Percentiles rank a stretch among this genome's conserved stretches.
Conservation (phyloP, 2,329 filamentous ascomycete species). For the Madurella mycetomatis region DNA sequence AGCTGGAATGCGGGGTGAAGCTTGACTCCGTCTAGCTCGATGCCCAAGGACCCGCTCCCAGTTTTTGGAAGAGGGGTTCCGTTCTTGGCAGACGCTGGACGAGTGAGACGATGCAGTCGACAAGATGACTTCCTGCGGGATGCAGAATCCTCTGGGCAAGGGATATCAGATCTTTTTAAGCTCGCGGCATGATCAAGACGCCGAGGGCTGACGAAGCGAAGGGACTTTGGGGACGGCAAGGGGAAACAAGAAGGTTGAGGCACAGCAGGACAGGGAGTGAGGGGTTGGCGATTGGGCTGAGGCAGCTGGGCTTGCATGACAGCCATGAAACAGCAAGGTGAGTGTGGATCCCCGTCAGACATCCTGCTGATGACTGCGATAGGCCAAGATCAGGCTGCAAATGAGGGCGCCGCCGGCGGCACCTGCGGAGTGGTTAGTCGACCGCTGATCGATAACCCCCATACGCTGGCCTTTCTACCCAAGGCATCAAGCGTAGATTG, state of each 20-base stretch:
- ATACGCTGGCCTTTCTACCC: background rate
- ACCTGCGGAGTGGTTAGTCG: no score
- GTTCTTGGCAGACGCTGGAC: background rate
- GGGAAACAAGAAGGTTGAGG: slow-evolving; percentile 3
- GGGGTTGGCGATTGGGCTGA: slow-evolving; percentile 10
- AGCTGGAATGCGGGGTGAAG: slow-evolving; percentile 8
- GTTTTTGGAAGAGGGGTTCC: background rate
- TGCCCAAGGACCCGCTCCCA: background rate
- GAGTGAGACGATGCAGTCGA: background rate
- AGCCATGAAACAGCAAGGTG: slow-evolving; percentile 5
- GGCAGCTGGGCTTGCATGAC: slow-evolving; percentile 9
- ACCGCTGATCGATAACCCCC: no score
- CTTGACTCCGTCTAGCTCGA: background rate
- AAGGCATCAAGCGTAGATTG: background rate
- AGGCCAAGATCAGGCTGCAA: background rate
- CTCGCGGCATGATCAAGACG: background rate
- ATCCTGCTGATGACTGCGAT: slow-evolving; percentile 7
- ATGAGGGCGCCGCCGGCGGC: background rate
- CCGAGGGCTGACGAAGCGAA: background rate
- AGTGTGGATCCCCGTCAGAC: slow-evolving; percentile 2
- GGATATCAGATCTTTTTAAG: background rate
- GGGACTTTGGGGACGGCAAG: background rate
- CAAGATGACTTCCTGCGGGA: background rate
- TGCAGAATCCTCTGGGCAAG: background rate
- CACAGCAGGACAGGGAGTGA: background rate